A percentile compares a stretch with the other conserved stretches of the same genome.
These are phyloP conservation scores for Pseudogymnoascus sp. DNA, from an alignment of 2,329 filamentous ascomycete genomes.

Conservation along the genomic window DNA sequence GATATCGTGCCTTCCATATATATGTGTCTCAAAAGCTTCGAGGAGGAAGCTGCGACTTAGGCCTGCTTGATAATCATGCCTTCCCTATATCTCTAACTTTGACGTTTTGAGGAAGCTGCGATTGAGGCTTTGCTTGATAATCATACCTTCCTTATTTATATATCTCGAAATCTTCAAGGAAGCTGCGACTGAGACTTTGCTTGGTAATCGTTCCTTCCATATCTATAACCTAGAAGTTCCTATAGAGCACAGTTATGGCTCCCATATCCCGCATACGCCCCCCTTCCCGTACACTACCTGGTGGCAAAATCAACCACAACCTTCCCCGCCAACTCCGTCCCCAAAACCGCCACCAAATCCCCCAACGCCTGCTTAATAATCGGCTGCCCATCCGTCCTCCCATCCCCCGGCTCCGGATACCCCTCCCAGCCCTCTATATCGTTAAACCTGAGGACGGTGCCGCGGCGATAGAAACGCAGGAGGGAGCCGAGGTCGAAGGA, in stretches of 20 bases:
- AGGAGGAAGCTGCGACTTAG: no score
- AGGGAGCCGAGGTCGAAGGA: slow-evolving; percentile 52
- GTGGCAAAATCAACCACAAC: slow-evolving; percentile 51
- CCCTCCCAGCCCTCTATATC: slow-evolving; percentile 54
- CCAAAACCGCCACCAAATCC: slow-evolving; percentile 53
- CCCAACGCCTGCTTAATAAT: neutral
- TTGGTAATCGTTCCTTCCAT: neutral
- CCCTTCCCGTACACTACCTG: slow-evolving; percentile 10
- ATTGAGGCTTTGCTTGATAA: neutral
- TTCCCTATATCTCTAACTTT: neutral
- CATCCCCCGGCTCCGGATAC: neutral
- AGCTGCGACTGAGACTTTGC: neutral
- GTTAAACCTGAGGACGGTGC: slow-evolving; percentile 36
- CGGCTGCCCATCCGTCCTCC: neutral
- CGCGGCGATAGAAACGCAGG: slow-evolving; percentile 36
- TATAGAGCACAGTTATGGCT: neutral
- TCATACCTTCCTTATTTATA: neutral
- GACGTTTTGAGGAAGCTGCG: neutral
- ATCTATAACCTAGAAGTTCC: neutral
- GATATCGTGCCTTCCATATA: neutral
- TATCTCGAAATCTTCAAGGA: neutral
- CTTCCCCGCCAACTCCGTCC: slow-evolving; percentile 47
- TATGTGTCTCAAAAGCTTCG: neutral
- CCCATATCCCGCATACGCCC: neutral
- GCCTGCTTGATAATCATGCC: neutral